Base-by-base conservation (phyloP, 805 yeast genomes). In the Zygosaccharomyces kombuchaensis region DNA sequence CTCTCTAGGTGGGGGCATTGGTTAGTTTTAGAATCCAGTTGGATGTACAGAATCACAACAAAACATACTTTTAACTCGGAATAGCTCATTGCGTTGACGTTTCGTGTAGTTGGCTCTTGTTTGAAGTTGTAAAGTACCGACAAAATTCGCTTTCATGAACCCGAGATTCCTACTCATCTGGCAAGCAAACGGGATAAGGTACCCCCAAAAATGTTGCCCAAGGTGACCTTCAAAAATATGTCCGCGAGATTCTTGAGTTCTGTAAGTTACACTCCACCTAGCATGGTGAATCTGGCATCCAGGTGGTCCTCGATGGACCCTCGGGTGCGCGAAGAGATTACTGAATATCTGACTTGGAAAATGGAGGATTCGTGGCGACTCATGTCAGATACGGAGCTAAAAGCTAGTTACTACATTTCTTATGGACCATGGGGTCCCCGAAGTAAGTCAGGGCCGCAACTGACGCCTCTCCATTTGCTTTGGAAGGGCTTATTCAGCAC, bases 341-440 rank as follows among this genome's bases (percentile, higher is more conserved):
- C 58, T 9, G 74, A 70, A 48, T 63, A 68, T 44, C 39, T 70
- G 9, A 53, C 57, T 9, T 61, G 63, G 54, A 61, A 58, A 37
- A 60, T 65, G 57, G 57, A 59, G 19, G 61, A 53, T 14, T 49
- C 57, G 32, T 71, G 75, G 75, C 52, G 47, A 2, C 36, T 40
- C 0, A 50, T 71, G 51, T 44, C 65, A 2, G 16, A 9, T 1
- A 47, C 50, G 1, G 74, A 71, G 39, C 52, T 57, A 38, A 51
- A 46, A 36, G 65, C 67, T 1, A 49, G 63, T 5, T 69, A 70
- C 47, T 67, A 58, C 51, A 55, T 70, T 12, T 63, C 67, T 8
- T 71, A 53, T 40, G 75, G 75, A 1, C 52, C 56, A 9, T 68
- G 69, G 67, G 74, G 74, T 1, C 71, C 71, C 9, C 50, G 43